Base-by-base conservation (phyloP, 108 stramenopile species). In the Skeletonema marinoi region DNA sequence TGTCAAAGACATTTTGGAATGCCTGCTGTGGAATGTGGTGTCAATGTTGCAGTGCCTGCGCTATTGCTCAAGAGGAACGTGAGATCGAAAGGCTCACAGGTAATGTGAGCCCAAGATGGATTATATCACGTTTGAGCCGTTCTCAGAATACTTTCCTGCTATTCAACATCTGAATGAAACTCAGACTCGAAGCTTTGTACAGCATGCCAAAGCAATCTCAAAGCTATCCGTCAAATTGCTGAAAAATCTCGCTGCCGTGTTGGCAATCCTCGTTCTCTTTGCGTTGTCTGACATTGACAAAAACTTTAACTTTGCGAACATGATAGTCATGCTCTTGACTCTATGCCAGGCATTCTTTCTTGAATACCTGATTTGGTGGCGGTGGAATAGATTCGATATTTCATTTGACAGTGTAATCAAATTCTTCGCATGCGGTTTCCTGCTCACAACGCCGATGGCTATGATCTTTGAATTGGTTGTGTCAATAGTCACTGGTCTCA, bases 351-450 rank as follows among this genome's bases (percentile, higher is more conserved):
- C 84, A 7, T 70, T 85, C 39, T 81, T 85, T 46, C 68, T 85
- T 30, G 75, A 81, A 44, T 85, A 85, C 38, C 48, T 81, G 6
- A 75, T 85, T 64, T 73, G 77, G 41, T 85, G 84, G 84, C 58
- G 71, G 39, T 85, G 75, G 79, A 76, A 80, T 32, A 68, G 41
- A 6, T 85, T 81, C 32, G 69, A 85, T 62, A 65, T 85, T 19
- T 81, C 80, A 16, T 81, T 85, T 60, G 84, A 85, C 48, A 70
- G 79, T 32, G 84, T 85, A 17, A 65, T 81, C 13, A 85, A 85
- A 59, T 85, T 64, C 44, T 85, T 85, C 56, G 84, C 78, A 11
- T 78, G 68, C 32, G 84, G 84, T 8, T 85, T 85, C 36, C 58
- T 85, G 16, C 66, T 85, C 3, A 66, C 80, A 16, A 85, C 80